Percentiles rank a stretch among this genome's conserved stretches.
phyloP scores from a whole-genome alignment of 2,329 filamentous ascomycete genomes.

The Furcasterigmium sp. region DNA sequence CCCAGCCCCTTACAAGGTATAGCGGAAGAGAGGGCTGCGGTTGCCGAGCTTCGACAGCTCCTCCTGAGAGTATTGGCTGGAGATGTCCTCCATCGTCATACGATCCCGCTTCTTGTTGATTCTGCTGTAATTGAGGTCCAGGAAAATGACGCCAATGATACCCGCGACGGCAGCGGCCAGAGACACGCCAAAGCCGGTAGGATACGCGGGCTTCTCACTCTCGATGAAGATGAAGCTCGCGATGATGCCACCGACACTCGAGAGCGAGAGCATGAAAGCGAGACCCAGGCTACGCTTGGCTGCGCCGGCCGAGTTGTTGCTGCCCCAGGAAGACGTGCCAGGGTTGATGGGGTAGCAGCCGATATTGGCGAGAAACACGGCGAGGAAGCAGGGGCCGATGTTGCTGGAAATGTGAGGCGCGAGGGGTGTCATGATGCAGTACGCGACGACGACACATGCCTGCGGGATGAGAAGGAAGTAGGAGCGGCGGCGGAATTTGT shows the following conservation, averaged over 20 bases:
- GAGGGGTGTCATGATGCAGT: slow-evolving; percentile 7
- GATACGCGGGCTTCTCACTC: slow-evolving; percentile 10
- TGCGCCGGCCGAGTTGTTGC: slow-evolving; percentile 29
- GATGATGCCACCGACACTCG: slow-evolving; percentile 28
- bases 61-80: slow-evolving; percentile 18
- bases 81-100: slow-evolving; percentile 18
- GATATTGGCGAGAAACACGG: slow-evolving; percentile 60
- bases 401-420: slow-evolving; percentile 30
- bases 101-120: slow-evolving; percentile 18
- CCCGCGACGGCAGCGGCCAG: slow-evolving; percentile 9
- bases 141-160: slow-evolving; percentile 6
- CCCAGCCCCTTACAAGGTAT: slow-evolving; percentile 19
- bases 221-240: slow-evolving; percentile 13
- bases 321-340: slow-evolving; percentile 34
- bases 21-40: slow-evolving; percentile 22
- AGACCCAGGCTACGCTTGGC: slow-evolving; percentile 35
- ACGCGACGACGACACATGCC: slow-evolving; percentile 7
- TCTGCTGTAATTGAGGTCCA: slow-evolving; percentile 6
- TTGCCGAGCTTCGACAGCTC: slow-evolving; percentile 24
- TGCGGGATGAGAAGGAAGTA: slow-evolving; percentile 21
- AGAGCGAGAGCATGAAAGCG: slow-evolving; percentile 32
- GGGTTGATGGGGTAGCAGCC: slow-evolving; percentile 41
- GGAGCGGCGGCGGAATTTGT: slow-evolving; percentile 59
- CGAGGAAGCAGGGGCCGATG: slow-evolving; percentile 58
- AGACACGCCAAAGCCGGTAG: slow-evolving; percentile 9